Percentiles rank a stretch among this genome's conserved stretches.
Evolutionary conservation across 257 asterid genomes (phyloP).

Genomic region (Linaria vulgaris): DNA sequence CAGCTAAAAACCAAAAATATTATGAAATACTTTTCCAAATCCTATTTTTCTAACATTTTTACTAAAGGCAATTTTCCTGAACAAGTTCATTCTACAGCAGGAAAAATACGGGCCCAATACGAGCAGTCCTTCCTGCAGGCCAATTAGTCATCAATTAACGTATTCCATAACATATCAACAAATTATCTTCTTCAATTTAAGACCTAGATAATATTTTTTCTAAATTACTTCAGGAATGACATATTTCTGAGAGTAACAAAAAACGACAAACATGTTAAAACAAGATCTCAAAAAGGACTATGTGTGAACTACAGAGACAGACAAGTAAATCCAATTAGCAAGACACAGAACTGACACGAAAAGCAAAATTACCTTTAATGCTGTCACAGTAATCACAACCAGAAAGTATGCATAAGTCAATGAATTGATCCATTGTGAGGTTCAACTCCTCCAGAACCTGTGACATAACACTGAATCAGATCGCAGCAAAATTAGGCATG

Average conservation of each 20-base stretch:
- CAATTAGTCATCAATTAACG: slow-evolving; percentile 7
- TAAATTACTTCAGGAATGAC: slow-evolving; percentile 2
- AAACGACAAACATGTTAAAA: not conserved
- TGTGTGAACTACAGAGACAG: not conserved
- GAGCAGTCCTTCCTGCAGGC: slow-evolving; percentile 4
- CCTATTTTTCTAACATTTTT: not conserved
- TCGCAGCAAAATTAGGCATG: slow-evolving; percentile 10
- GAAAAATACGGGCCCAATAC: not conserved
- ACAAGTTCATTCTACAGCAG: not conserved
- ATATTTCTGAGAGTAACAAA: slow-evolving; percentile 13
- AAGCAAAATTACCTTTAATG: slow-evolving; percentile 71
- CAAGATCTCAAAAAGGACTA: not conserved
- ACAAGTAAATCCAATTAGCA: not conserved
- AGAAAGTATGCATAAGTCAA: slow-evolving; percentile 91
- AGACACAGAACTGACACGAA: not conserved
- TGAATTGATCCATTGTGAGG: slow-evolving; percentile 97
- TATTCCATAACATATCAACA: not conserved
- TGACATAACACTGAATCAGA: slow-evolving; percentile 23
- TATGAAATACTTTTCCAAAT: not conserved
- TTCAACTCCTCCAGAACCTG: slow-evolving; percentile 86
- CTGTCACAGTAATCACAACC: slow-evolving; percentile 98
- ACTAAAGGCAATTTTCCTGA: slow-evolving; percentile 17
- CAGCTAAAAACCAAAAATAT: not conserved
- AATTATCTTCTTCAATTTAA: not conserved
- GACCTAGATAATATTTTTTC: not conserved